These are phyloP conservation scores for Claviceps citrina DNA, from an alignment of 2,329 filamentous ascomycete genomes.

Conservation along the genomic window DNA sequence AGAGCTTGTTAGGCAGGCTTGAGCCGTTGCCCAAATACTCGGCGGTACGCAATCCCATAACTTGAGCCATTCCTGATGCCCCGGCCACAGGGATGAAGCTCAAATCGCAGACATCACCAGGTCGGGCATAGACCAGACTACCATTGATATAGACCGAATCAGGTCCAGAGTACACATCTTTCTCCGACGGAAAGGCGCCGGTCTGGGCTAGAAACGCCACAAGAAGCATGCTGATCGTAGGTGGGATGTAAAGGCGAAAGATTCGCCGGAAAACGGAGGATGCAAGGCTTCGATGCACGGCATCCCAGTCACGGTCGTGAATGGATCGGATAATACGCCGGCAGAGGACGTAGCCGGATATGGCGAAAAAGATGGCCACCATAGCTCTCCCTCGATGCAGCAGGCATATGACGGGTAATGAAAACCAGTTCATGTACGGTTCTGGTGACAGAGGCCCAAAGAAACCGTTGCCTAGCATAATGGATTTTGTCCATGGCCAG, in stretches of 20 bases:
- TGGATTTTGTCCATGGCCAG: slow-evolving; percentile 24
- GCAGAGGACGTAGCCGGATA: slow-evolving; percentile 27
- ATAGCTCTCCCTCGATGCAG: slow-evolving; percentile 25
- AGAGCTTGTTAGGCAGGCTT: neutral
- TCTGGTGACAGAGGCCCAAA: slow-evolving; percentile 20
- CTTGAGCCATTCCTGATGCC: neutral
- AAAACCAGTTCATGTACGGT: slow-evolving; percentile 17
- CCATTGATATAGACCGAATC: slow-evolving; percentile 25
- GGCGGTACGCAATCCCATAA: neutral
- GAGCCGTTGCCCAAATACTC: neutral
- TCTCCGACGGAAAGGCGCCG: slow-evolving; percentile 21
- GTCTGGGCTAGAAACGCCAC: slow-evolving; percentile 24
- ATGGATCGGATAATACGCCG: slow-evolving; percentile 23
- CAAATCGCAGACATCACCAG: neutral
- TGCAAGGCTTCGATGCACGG: slow-evolving; percentile 21
- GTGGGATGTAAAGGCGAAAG: slow-evolving; percentile 25
- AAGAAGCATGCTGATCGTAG: slow-evolving; percentile 25
- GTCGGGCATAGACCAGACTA: neutral
- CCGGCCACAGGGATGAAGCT: neutral
- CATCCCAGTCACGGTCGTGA: slow-evolving; percentile 20
- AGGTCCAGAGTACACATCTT: slow-evolving; percentile 20
- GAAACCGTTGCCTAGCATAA: slow-evolving; percentile 26
- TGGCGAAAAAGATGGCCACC: slow-evolving; percentile 29
- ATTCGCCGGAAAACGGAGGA: slow-evolving; percentile 23
- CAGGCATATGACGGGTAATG: slow-evolving; percentile 25